A percentile compares a stretch with the other conserved stretches of the same genome.
Conservation (phyloP, 805 yeast species). For the Starmerella bombicola region DNA sequence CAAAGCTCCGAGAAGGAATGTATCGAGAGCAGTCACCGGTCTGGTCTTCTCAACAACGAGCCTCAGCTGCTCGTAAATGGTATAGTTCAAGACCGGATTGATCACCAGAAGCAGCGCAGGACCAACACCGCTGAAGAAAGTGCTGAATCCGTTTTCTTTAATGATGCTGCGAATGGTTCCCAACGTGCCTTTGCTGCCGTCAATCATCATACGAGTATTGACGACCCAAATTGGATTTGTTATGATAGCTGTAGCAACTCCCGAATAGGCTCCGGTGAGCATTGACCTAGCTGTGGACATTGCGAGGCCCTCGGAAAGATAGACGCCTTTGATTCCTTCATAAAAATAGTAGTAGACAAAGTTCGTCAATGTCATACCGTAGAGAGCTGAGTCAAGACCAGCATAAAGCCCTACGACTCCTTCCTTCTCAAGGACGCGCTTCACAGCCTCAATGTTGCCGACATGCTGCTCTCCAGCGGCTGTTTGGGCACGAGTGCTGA, state of each 20-base stretch:
- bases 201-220: slow-evolving; percentile 75
- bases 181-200: slow-evolving; percentile 36
- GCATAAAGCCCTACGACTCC: slow-evolving; percentile 63
- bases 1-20: slow-evolving; percentile 76
- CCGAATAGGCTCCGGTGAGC: slow-evolving; percentile 72
- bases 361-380: slow-evolving; percentile 77
- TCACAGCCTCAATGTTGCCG: slow-evolving; percentile 32
- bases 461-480: slow-evolving; percentile 25
- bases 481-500: slow-evolving; percentile 85
- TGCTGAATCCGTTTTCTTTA: slow-evolving; percentile 54
- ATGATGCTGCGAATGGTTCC: slow-evolving; percentile 49
- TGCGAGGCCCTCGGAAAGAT: slow-evolving; percentile 24
- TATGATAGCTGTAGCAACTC: slow-evolving; percentile 65
- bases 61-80: slow-evolving; percentile 77
- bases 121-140: slow-evolving; percentile 71
- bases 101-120: slow-evolving; percentile 79
- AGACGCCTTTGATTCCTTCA: slow-evolving; percentile 42
- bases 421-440: slow-evolving; percentile 41
- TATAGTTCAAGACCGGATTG: slow-evolving; percentile 86
- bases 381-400: slow-evolving; percentile 77
- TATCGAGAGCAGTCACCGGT: slow-evolving; percentile 54
- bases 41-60: slow-evolving; percentile 47
- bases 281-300: slow-evolving; percentile 54
- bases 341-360: slow-evolving; percentile 85
- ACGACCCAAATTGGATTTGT: slow-evolving; percentile 96